Conservation (phyloP, 768 basidiomycete genomes). For the Guyanaporus albipodus region DNA sequence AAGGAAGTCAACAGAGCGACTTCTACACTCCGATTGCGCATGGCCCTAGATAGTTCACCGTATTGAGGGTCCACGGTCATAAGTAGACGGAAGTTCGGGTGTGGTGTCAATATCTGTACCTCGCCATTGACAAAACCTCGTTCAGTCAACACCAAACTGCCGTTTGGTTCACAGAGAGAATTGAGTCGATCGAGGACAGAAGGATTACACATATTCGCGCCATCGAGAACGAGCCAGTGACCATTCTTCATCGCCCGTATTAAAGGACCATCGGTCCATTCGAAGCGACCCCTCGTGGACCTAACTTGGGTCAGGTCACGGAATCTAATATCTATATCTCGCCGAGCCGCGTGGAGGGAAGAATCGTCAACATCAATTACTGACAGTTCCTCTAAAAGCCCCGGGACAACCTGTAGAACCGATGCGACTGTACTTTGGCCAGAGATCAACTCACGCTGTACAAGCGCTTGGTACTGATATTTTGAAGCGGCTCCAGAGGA, state of each 20-base stretch:
- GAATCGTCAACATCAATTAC: conserved; percentile 7
- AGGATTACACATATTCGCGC: conserved; percentile 91
- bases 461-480: conserved; percentile 12
- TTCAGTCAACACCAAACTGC: conserved; percentile 82
- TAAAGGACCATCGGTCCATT: conserved; percentile 95
- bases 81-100: conserved; percentile 86
- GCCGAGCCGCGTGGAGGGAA: conserved; percentile 11
- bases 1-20: conserved; percentile 47
- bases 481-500: conserved; percentile 16
- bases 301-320: conserved; percentile 18
- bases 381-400: conserved; percentile 29
- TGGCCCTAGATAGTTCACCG: conserved; percentile 94
- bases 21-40: conserved; percentile 97
- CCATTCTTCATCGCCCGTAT: conserved; percentile 82
- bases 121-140: conserved; percentile 77
- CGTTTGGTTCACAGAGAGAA: conserved; percentile 87
- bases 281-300: conserved; percentile 57
- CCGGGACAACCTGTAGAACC: conserved; percentile 23
- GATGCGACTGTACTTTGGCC: conserved; percentile 15
- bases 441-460: conserved; percentile 18
- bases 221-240: conserved; percentile 87
- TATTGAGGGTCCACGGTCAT: conserved; percentile 90
- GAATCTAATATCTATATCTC: conserved; percentile 20
- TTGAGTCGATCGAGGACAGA: conserved; percentile 96
- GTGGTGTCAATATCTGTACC: conserved; percentile 73